Evolutionary conservation across 106 monocot genomes (phyloP).

Genomic region (Phalaenopsis equestris): DNA sequence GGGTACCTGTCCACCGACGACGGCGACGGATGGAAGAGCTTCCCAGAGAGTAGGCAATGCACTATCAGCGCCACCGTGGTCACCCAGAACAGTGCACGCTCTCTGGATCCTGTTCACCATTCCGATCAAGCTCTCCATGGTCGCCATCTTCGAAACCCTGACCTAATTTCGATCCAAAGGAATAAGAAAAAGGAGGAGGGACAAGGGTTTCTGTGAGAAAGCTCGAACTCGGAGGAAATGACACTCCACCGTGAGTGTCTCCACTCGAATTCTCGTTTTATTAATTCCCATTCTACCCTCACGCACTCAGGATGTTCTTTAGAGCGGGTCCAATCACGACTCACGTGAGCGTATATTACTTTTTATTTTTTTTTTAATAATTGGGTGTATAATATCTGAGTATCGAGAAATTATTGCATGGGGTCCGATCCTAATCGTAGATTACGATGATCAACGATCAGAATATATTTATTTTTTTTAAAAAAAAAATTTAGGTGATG

Average conservation of each 20-base stretch:
- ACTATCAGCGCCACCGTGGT: slow-evolving; percentile 61
- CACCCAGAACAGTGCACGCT: slow-evolving; percentile 93
- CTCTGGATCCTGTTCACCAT: slow-evolving; percentile 89
- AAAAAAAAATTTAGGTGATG: no score
- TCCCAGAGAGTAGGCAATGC: slow-evolving; percentile 56
- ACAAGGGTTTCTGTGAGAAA: background rate
- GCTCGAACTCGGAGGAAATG: background rate
- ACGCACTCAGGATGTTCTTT: no score
- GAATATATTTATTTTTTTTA: no score
- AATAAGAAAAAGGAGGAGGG: background rate
- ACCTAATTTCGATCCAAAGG: slow-evolving; percentile 7
- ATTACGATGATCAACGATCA: no score
- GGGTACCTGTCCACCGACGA: slow-evolving; percentile 55
- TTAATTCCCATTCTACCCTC: slow-evolving; percentile 1
- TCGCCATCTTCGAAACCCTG: slow-evolving; percentile 39
- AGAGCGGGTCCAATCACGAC: no score
- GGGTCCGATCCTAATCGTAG: no score
- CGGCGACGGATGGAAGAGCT: slow-evolving; percentile 62
- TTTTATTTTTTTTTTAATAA: no score
- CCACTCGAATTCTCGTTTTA: background rate
- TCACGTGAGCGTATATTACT: no score
- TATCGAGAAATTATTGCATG: no score
- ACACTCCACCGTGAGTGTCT: background rate
- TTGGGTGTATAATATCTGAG: no score
- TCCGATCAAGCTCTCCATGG: slow-evolving; percentile 81